These are phyloP conservation scores for Yamadazyma friedrichii DNA, from an alignment of 1,139 yeast species.

Conservation along the genomic window DNA sequence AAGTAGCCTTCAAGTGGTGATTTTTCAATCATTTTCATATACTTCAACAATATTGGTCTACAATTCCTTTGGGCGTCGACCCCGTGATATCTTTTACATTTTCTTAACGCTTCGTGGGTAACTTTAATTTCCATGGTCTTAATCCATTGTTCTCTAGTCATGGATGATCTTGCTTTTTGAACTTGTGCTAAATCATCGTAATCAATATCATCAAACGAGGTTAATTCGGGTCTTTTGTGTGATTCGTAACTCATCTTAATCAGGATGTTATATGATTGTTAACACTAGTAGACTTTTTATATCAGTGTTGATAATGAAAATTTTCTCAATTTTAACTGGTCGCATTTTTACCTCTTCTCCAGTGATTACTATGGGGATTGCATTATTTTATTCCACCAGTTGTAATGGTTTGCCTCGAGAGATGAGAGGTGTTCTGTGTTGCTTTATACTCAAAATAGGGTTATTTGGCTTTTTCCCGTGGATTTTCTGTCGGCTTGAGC, in stretches of 20 bases:
- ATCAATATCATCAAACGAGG: constrained; percentile 81
- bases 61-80: constrained; percentile 75
- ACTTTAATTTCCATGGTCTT: constrained; percentile 67
- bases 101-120: constrained; percentile 71
- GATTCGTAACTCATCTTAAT: constrained; percentile 30
- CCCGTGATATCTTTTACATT: constrained; percentile 72
- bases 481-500: no score
- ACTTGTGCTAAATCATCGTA: constrained; percentile 65
- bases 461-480: no score
- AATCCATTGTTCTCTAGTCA: constrained; percentile 80
- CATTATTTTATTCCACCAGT: no score
- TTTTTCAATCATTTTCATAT: constrained; percentile 71
- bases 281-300: no score
- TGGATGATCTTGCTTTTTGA: constrained; percentile 70
- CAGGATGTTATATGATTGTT: constrained; percentile 25
- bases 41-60: constrained; percentile 63
- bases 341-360: constrained; percentile 1
- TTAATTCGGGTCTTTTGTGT: constrained; percentile 70
- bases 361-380: no score
- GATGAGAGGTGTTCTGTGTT: no score
- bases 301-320: constrained; percentile 10
- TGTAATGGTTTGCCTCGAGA: no score
- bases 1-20: constrained; percentile 69
- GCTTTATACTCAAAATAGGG: no score
- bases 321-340: constrained; percentile 8